Percentiles rank a stretch among this genome's conserved stretches.
Evolutionary conservation across 2,329 filamentous ascomycete genomes (phyloP).

Genomic region (Rhytidhysteron rufulum): DNA sequence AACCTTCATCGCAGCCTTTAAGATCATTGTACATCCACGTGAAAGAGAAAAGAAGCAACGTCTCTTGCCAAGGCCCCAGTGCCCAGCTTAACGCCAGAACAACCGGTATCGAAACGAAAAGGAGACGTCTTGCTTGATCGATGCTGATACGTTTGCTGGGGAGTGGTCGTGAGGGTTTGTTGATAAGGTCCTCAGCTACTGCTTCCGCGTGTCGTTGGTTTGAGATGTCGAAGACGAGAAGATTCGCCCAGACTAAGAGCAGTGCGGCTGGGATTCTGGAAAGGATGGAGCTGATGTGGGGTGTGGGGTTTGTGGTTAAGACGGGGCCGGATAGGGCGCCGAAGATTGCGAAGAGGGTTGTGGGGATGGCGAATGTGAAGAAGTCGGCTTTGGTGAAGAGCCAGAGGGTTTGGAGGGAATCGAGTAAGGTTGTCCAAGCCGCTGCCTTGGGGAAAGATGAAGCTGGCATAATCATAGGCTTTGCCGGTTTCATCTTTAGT

Average conservation of each 20-base stretch:
- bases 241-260: conserved; percentile 31
- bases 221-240: conserved; percentile 30
- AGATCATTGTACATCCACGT: conserved; percentile 40
- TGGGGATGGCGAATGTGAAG: conserved; percentile 7
- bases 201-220: conserved; percentile 32
- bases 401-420: not conserved
- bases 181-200: conserved; percentile 32
- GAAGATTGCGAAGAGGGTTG: conserved; percentile 2
- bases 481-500: too few species aligned
- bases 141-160: conserved; percentile 14
- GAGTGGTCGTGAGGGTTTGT: conserved; percentile 35
- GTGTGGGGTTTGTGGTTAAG: not conserved
- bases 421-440: too few species aligned
- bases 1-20: conserved; percentile 17
- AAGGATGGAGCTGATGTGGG: not conserved
- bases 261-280: not conserved
- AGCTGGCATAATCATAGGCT: too few species aligned
- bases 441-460: too few species aligned
- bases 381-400: conserved; percentile 2
- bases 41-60: conserved; percentile 22
- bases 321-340: not conserved
- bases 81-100: conserved; percentile 7
- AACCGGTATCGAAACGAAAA: conserved; percentile 4
- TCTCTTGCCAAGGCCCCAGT: conserved; percentile 19
- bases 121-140: conserved; percentile 10